Percentiles rank a stretch among this genome's conserved stretches.
Evolutionary conservation across 345 rosid species (phyloP).

Genomic region (Brassica cretica): DNA sequence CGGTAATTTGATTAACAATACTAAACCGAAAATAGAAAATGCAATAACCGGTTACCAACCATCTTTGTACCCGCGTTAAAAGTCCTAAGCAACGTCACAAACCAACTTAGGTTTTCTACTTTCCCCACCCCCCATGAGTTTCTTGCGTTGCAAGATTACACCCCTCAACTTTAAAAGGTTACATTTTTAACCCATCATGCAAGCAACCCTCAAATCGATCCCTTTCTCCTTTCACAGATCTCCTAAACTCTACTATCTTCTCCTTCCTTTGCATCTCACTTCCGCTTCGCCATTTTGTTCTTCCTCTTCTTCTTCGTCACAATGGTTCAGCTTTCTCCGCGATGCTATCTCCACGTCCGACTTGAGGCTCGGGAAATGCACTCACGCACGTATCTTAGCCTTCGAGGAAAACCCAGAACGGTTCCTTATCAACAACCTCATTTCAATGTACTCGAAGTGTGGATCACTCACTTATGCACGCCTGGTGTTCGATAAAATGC

Average conservation of each 20-base stretch:
- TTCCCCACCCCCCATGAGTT: constrained; percentile 8
- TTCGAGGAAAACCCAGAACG: constrained; percentile 43
- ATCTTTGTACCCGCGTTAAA: background rate
- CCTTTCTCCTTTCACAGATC: constrained; percentile 20
- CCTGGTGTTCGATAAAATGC: constrained; percentile 55
- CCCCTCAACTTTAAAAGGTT: constrained; percentile 7
- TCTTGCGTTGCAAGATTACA: constrained; percentile 25
- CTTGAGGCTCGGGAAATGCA: constrained; percentile 49
- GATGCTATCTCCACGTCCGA: constrained; percentile 48
- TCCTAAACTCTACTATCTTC: background rate
- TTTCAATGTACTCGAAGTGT: constrained; percentile 50
- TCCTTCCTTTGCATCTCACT: constrained; percentile 9
- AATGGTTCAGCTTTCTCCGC: constrained; percentile 60
- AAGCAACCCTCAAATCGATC: constrained; percentile 21
- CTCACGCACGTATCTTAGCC: constrained; percentile 49
- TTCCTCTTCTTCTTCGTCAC: constrained; percentile 38
- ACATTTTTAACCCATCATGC: constrained; percentile 31
- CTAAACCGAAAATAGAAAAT: background rate
- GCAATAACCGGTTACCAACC: constrained; percentile 8
- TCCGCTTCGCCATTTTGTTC: background rate
- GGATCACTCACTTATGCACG: constrained; percentile 55
- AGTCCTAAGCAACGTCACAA: background rate
- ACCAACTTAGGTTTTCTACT: background rate
- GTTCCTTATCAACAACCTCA: constrained; percentile 56
- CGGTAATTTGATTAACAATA: background rate